Base-by-base conservation (phyloP, 805 yeast species). In the Myxozyma neotropica region DNA sequence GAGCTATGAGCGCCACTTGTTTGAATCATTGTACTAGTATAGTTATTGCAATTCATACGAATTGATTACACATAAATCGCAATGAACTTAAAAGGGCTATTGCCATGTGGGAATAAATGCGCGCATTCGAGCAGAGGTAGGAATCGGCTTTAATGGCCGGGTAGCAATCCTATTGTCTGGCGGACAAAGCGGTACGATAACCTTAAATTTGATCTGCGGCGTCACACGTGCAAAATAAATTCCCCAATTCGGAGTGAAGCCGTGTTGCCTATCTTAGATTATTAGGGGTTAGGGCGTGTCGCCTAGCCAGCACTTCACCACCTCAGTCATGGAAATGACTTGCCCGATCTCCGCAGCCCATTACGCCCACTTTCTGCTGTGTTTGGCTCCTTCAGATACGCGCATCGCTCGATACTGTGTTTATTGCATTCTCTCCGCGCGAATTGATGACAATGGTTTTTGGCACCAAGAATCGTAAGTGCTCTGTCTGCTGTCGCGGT, bases 401-500 rank as follows among this genome's bases (percentile, higher is more conserved):
- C 5, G n/a, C 21, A 15, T 8, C 42, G 17, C 8, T 38, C 5
- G 21, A 7, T 8, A 13, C 42, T 15, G 39, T 10, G 13, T 43
- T n/a, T 44, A n/a, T 35, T n/a, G 48, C 48, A 13, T 31, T 46
- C 10, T 29, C 4, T 26, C 10, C 13, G 17, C 4, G 21, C 27
- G 24, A n/a, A 21, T 19, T 46, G 39, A 6, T 10, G 39, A 46
- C 43, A 24, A 48, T 48, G 53, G 53, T 48, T 17, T 48, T 48
- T 36, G 53, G 53, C 19, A 35, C 35, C 4, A 48, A 48, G 43
- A 48, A 17, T 33, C 40, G 53, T 48, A 43, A 48, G 53, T 48
- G 10, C 24, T 46, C 13, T 7, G 17, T 36, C 35, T 27, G 38
- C 38, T 5, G 27, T n/a, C 27, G 24, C 38, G 19, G 8, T 26